Evolutionary conservation across 1,139 yeast species (phyloP).

Genomic region (Saccharomycopsis crataegensis): DNA sequence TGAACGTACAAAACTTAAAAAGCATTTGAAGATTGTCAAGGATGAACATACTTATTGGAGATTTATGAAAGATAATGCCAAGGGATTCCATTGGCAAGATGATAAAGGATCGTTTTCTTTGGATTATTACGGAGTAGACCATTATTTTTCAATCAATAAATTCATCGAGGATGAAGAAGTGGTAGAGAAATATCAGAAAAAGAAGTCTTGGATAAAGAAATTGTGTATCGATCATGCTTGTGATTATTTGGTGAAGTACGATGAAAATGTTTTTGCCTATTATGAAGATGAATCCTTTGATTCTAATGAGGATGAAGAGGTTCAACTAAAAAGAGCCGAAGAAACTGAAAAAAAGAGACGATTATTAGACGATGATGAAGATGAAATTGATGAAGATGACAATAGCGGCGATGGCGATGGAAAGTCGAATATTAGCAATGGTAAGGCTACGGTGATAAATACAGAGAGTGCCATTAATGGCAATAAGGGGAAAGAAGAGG

Average conservation of each 20-base stretch:
- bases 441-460: too few species aligned
- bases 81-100: conserved; percentile 13
- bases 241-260: conserved; percentile 17
- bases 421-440: background rate
- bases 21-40: conserved; percentile 17
- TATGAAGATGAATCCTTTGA: conserved; percentile 1
- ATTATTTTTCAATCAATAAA: conserved; percentile 12
- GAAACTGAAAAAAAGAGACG: conserved; percentile 7
- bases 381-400: conserved; percentile 30
- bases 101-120: conserved; percentile 13
- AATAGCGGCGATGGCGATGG: conserved; percentile 22
- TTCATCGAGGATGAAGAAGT: conserved; percentile 17
- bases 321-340: conserved; percentile 16
- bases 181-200: conserved; percentile 14
- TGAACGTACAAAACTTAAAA: conserved; percentile 15
- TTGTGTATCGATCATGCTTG: conserved; percentile 15
- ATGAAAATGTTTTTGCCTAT: conserved; percentile 4
- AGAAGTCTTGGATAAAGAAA: conserved; percentile 17
- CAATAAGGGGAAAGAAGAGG: background rate
- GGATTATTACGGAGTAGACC: conserved; percentile 14
- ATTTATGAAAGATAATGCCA: conserved; percentile 14
- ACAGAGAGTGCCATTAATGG: background rate
- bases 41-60: conserved; percentile 17
- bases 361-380: conserved; percentile 26
- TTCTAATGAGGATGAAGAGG: background rate